Evolutionary conservation across 2,329 filamentous ascomycete genomes (phyloP).

Genomic region (Metarhizium robertsii): DNA sequence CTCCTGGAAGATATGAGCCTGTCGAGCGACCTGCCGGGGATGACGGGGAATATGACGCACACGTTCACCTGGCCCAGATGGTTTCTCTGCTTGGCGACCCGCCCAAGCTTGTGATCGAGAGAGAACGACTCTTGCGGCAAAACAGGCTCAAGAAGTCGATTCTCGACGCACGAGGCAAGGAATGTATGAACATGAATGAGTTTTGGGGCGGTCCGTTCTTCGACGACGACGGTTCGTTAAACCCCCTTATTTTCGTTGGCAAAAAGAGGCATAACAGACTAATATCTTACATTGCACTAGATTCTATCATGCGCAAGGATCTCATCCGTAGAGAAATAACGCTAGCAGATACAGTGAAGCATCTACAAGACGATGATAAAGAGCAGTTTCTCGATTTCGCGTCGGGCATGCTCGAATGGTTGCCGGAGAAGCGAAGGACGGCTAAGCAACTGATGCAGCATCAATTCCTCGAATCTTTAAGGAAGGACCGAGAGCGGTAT

Average conservation of each 20-base stretch:
- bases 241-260: not conserved
- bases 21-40: constrained; percentile 9
- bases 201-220: constrained; percentile 14
- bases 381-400: constrained; percentile 13
- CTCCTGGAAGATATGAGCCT: constrained; percentile 11
- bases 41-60: constrained; percentile 14
- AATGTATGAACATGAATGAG: constrained; percentile 13
- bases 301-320: constrained; percentile 7
- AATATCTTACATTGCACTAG: not conserved
- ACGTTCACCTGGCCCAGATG: constrained; percentile 14
- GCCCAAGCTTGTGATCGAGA: constrained; percentile 7
- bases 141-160: not conserved
- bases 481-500: not conserved
- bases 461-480: constrained; percentile 9
- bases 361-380: constrained; percentile 13
- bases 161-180: not conserved
- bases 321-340: constrained; percentile 2
- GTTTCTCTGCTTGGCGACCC: constrained; percentile 11
- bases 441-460: constrained; percentile 14
- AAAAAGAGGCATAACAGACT: not conserved
- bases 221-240: constrained; percentile 6
- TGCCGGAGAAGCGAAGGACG: constrained; percentile 15
- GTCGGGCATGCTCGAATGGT: constrained; percentile 15
- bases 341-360: constrained; percentile 11
- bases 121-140: constrained; percentile 10